phyloP scores from a whole-genome alignment of 2,329 filamentous ascomycete species.

The Verticillium dahliae region DNA sequence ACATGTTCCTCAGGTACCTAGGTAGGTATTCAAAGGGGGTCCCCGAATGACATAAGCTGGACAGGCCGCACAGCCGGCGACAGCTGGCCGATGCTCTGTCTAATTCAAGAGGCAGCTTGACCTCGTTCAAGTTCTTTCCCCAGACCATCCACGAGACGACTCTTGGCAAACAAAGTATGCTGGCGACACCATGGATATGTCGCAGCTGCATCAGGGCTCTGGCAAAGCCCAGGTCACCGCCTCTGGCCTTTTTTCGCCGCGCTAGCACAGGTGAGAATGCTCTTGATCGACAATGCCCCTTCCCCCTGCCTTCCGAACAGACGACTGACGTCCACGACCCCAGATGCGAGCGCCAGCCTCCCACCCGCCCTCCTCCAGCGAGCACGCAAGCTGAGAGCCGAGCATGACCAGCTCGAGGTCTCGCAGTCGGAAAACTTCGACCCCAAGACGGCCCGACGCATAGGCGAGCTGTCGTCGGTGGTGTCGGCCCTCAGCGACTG shows the following conservation, averaged over 20 bases:
- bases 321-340: not conserved
- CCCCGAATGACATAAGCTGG: not conserved
- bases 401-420: constrained; percentile 48
- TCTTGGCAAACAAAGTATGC: constrained; percentile 18
- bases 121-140: not conserved
- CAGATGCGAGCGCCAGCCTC: constrained; percentile 26
- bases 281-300: not conserved
- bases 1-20: too few relatives aligned
- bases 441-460: constrained; percentile 47
- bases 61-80: not conserved
- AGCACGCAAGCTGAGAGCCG: constrained; percentile 49
- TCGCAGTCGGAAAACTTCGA: constrained; percentile 50
- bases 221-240: constrained; percentile 3
- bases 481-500: constrained; percentile 52
- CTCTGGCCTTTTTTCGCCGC: constrained; percentile 27
- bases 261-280: constrained; percentile 35
- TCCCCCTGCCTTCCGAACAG: not conserved
- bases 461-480: constrained; percentile 55
- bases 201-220: constrained; percentile 38
- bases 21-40: too few relatives aligned
- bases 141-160: not conserved
- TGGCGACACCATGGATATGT: constrained; percentile 44
- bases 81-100: not conserved
- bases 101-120: not conserved
- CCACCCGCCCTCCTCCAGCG: constrained; percentile 53